phyloP scores from a whole-genome alignment of 345 rosid genomes.

The Lepidium africanum region DNA sequence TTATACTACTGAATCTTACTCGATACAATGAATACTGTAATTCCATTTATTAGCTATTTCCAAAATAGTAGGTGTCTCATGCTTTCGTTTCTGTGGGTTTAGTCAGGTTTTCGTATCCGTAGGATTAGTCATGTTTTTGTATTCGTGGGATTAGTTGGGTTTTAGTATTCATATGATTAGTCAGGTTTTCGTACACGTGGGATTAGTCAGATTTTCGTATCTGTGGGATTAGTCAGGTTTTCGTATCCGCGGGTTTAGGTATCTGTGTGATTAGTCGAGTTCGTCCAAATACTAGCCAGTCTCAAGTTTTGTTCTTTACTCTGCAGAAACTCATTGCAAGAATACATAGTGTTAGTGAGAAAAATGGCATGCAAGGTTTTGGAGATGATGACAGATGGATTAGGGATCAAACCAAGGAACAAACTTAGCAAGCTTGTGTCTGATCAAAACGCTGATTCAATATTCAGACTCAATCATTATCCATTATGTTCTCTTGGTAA shows the following conservation, averaged over 20 bases:
- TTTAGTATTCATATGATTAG: no score
- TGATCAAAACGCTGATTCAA: conserved; percentile 59
- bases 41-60: neutral
- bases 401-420: conserved; percentile 46
- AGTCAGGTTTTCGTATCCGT: no score
- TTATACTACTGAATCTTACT: neutral
- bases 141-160: no score
- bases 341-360: conserved; percentile 51
- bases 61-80: no score
- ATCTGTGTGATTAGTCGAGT: no score
- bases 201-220: no score
- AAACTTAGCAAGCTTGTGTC: conserved; percentile 62
- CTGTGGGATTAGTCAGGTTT: no score
- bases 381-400: conserved; percentile 67
- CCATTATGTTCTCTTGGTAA: conserved; percentile 41
- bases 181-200: no score
- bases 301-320: neutral
- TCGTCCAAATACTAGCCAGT: no score
- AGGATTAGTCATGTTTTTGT: no score
- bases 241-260: no score
- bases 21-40: neutral
- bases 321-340: conserved; percentile 49
- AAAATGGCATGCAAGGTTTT: conserved; percentile 61
- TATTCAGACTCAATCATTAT: conserved; percentile 74
- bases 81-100: no score